Evolutionary conservation across 2,329 filamentous ascomycete species (phyloP), one percentile per base, ranked within the genome.

Genomic region (Periglandula ipomoeae): DNA sequence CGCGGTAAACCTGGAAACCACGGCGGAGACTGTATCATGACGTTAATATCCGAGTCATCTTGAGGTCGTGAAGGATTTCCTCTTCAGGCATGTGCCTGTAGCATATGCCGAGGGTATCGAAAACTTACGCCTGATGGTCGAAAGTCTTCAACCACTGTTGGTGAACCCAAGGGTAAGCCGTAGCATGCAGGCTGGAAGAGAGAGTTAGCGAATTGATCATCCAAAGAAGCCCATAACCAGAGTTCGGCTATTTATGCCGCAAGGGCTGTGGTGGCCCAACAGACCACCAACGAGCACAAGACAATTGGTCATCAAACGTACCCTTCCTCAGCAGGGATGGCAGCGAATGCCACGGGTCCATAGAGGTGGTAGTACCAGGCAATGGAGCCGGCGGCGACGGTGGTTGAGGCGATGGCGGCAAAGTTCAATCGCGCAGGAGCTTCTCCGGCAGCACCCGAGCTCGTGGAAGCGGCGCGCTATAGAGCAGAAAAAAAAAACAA

Each of bases 321-420:
- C 93, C 93, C 93, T 82, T 98, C 93, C 78, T 98, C 93, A 65
- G 86, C 86, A 56, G 89, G 89, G 61, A 91, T 90, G 83, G 86
- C 86, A 61, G 93, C 93, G 70, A 89, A 81, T 55, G 87, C 85
- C 62, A 86, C 83, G 62, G 87, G 82, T 64, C 90, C 93, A 72
- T 95, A 97, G 61, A 95, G 84, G 73, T 95, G 89, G 71, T 91
- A 95, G 76, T 96, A 97, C 89, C 90, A 97, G 61, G 88, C 90
- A 64, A 91, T 83, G 59, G 91, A 91, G 62, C 89, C 90, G 70
- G 88, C 76, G 62, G 91, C 89, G 65, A 89, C 79, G 61, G 85
- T 82, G 61, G 89, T 95, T 61, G 93, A 90, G 66, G 87, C 87
- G 63, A 82, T 81, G 65, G 88, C 89, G 67, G 90, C 86, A 62